Evolutionary conservation across 2,329 filamentous ascomycete species (phyloP).

Genomic region (Monilinia laxa): DNA sequence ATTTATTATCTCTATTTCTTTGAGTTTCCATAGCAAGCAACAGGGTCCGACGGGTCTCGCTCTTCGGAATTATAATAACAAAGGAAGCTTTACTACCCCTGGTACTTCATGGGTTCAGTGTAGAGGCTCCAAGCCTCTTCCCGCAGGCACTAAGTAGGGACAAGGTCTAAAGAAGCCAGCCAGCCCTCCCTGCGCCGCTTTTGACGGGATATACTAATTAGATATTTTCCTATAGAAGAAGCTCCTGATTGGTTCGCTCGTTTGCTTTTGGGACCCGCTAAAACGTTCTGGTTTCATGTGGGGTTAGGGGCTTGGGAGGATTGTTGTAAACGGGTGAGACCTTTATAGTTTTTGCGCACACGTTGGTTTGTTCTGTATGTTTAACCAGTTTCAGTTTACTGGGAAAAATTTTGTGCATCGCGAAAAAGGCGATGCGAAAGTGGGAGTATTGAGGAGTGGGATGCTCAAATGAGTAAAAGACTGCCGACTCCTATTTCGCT

Average conservation of each 20-base stretch:
- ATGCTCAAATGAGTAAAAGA: not conserved
- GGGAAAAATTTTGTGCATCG: not conserved
- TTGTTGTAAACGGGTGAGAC: not conserved
- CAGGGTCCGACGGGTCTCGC: not conserved
- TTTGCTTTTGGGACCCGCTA: not conserved
- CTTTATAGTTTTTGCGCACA: not conserved
- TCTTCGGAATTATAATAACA: not conserved
- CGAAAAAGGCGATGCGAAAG: not conserved
- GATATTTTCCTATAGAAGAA: not conserved
- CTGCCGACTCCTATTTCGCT: not conserved
- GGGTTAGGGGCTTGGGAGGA: not conserved
- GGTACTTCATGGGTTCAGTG: not conserved
- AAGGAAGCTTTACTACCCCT: constrained; percentile 5
- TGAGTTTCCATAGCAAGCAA: not conserved
- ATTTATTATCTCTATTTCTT: not conserved
- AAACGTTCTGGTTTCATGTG: constrained; percentile 7
- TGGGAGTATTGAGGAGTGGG: not conserved
- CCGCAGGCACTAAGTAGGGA: constrained; percentile 10
- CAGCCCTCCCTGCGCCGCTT: not conserved
- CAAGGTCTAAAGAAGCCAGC: not conserved
- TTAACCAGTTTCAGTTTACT: not conserved
- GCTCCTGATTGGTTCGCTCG: not conserved
- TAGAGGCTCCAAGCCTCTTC: constrained; percentile 7
- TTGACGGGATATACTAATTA: not conserved
- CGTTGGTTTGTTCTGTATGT: not conserved